Conservation (phyloP, 192 early-diverging fungal species). For the Backusella australiensis region DNA sequence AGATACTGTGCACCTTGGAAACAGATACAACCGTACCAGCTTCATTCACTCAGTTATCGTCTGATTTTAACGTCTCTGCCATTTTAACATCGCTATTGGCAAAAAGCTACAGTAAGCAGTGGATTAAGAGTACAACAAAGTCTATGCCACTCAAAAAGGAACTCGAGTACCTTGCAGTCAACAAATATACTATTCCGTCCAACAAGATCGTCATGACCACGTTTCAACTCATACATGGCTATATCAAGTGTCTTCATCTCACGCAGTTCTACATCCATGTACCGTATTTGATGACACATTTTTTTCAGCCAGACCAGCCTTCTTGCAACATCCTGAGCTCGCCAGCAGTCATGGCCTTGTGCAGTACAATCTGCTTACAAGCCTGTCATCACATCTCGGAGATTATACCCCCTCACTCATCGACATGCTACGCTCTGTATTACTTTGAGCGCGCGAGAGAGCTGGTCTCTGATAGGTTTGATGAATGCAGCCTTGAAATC, state of each 20-base stretch:
- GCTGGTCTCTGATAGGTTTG: not conserved
- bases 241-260: not conserved
- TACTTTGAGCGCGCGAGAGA: too few species aligned
- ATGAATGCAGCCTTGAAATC: not conserved
- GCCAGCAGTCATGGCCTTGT: too few species aligned
- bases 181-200: not conserved
- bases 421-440: too few species aligned
- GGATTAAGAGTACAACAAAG: not conserved
- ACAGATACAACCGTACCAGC: not conserved
- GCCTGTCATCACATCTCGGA: too few species aligned
- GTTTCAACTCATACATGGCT: not conserved
- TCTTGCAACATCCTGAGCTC: too few species aligned
- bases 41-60: not conserved
- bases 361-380: too few species aligned
- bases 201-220: not conserved
- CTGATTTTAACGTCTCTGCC: not conserved
- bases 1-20: not conserved
- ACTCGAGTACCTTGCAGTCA: not conserved
- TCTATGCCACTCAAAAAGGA: not conserved
- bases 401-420: too few species aligned
- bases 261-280: conserved; percentile 2
- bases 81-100: not conserved
- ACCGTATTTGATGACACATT: not conserved
- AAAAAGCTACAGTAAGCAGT: not conserved
- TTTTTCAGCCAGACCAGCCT: not conserved